Evolutionary conservation across 331 rosid genomes (phyloP).

Genomic region (Rhamnella rubrinervis): DNA sequence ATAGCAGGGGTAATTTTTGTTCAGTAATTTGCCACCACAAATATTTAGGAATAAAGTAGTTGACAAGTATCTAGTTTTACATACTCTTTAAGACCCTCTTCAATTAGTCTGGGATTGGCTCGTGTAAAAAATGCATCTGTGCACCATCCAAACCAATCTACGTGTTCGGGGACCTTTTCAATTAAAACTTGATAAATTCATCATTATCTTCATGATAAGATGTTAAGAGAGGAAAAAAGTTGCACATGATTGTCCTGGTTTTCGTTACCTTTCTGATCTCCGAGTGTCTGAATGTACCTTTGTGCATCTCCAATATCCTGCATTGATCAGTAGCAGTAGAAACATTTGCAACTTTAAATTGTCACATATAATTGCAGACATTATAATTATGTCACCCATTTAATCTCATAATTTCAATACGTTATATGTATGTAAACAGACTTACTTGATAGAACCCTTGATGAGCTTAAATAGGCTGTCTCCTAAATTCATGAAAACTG

Average conservation of each 20-base stretch:
- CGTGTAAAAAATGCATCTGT: constrained; percentile 68
- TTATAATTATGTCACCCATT: no score
- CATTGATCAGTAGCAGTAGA: neutral
- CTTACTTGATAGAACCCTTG: constrained; percentile 50
- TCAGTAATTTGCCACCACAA: no score
- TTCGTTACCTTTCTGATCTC: constrained; percentile 40
- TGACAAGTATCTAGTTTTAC: neutral
- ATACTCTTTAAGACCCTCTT: constrained; percentile 53
- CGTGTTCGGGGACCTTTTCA: constrained; percentile 33
- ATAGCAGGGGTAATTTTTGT: neutral
- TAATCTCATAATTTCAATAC: no score
- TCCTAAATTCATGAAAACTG: constrained; percentile 57
- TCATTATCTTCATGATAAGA: neutral
- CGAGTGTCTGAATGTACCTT: constrained; percentile 46
- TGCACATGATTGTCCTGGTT: neutral
- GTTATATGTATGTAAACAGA: neutral
- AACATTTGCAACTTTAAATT: no score
- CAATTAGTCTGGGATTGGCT: constrained; percentile 56
- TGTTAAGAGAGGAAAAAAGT: neutral
- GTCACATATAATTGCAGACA: no score
- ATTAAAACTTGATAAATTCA: neutral
- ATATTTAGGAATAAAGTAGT: neutral
- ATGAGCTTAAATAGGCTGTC: constrained; percentile 55
- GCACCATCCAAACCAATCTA: constrained; percentile 84
- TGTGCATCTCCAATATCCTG: constrained; percentile 60